Conservation (phyloP, 495 filamentous ascomycete species). For the Geoglossum glabrum region DNA sequence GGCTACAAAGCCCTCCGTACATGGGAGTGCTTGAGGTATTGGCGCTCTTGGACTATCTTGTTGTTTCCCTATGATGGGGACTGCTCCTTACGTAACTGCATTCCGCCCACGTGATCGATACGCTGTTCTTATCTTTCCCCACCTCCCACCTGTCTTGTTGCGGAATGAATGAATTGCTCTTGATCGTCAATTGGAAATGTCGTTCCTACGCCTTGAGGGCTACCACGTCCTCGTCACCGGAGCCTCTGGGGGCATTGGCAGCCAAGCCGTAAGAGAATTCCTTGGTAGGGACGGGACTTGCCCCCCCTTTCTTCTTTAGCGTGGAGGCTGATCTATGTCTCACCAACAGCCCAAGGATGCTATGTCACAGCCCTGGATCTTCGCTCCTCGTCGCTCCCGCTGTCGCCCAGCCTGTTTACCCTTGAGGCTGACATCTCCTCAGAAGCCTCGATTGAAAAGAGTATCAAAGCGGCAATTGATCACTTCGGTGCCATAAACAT, state of each 20-base stretch:
- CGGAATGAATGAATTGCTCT: no score
- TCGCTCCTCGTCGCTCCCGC: constrained; percentile 20
- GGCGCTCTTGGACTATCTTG: no score
- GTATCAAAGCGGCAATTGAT: constrained; percentile 22
- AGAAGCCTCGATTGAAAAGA: constrained; percentile 25
- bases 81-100: no score
- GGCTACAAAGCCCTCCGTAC: no score
- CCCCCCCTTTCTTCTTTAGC: background rate
- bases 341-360: constrained; percentile 26
- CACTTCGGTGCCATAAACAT: constrained; percentile 33
- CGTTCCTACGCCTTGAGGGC: constrained; percentile 30
- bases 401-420: constrained; percentile 11
- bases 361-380: constrained; percentile 32
- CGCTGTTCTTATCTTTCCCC: no score
- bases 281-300: constrained; percentile 21
- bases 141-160: no score
- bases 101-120: no score
- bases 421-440: constrained; percentile 19
- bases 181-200: constrained; percentile 10
- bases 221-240: constrained; percentile 38
- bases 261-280: constrained; percentile 29
- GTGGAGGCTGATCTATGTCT: background rate
- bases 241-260: constrained; percentile 32
- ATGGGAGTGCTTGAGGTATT: no score
- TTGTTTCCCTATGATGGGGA: no score